These are phyloP conservation scores for Carex pumila DNA, from an alignment of 176 grass and related monocot species.

Conservation along the genomic window DNA sequence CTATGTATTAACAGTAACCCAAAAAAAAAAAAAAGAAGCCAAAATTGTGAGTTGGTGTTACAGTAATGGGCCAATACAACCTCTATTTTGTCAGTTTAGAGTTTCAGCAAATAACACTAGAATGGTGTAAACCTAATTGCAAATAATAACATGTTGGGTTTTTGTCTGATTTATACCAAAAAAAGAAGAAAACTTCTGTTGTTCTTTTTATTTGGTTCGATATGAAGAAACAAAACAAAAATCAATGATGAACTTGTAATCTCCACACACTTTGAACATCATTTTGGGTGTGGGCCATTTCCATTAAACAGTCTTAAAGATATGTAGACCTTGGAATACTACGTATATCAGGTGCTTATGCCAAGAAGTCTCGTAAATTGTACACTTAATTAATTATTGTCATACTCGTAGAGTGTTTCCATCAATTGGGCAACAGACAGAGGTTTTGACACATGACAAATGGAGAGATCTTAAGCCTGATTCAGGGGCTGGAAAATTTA, in stretches of 20 bases:
- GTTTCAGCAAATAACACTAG: neutral
- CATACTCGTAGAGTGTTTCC: slow-evolving; percentile 43
- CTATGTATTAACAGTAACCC: neutral
- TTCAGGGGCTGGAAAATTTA: slow-evolving; percentile 50
- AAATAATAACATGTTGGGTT: neutral
- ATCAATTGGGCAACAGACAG: slow-evolving; percentile 55
- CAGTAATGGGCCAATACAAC: neutral
- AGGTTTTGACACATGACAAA: slow-evolving; percentile 52
- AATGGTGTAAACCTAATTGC: neutral
- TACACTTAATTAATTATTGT: slow-evolving; percentile 11
- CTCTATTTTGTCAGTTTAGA: neutral
- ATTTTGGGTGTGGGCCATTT: neutral
- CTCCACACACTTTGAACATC: neutral
- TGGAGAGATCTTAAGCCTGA: slow-evolving; percentile 75
- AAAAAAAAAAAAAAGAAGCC: neutral
- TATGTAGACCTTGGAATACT: neutral
- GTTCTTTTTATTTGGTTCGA: neutral
- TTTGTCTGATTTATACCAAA: neutral
- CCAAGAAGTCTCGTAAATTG: neutral
- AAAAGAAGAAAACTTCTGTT: neutral
- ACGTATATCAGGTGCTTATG: neutral
- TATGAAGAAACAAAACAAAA: neutral
- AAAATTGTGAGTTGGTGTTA: neutral
- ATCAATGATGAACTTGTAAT: neutral
- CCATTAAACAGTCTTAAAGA: neutral